These are phyloP conservation scores for Termitomyces bulborhizus DNA, from an alignment of 768 basidiomycete species.

Conservation along the genomic window DNA sequence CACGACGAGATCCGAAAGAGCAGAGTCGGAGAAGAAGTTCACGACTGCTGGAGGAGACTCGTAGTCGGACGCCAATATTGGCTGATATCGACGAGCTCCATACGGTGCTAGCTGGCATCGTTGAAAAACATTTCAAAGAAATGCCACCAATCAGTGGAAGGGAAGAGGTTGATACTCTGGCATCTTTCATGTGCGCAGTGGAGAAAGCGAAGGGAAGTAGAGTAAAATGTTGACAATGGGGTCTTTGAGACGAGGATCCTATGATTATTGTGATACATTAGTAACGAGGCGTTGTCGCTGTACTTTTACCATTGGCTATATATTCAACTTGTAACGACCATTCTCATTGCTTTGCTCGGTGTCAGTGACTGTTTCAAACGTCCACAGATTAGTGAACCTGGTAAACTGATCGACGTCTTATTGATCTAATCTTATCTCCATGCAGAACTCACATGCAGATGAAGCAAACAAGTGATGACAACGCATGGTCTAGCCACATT, in stretches of 20 bases:
- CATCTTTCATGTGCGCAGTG: slow-evolving; percentile 72
- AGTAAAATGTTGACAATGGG: slow-evolving; percentile 11
- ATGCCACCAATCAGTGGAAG: slow-evolving; percentile 41
- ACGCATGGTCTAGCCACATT: too few relatives aligned
- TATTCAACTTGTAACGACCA: background rate
- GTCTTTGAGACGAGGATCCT: background rate
- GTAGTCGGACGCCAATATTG: slow-evolving; percentile 54
- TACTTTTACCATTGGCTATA: background rate
- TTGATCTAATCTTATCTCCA: slow-evolving; percentile 11
- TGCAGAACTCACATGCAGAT: background rate
- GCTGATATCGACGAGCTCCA: slow-evolving; percentile 69
- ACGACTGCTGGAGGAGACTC: slow-evolving; percentile 55
- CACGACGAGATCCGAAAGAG: slow-evolving; percentile 63
- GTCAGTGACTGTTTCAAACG: too few relatives aligned
- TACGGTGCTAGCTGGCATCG: slow-evolving; percentile 57
- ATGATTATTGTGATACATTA: background rate
- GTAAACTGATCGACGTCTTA: background rate
- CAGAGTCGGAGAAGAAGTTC: slow-evolving; percentile 62
- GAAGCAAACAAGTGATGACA: too few relatives aligned
- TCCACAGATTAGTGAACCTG: too few relatives aligned
- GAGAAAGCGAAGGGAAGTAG: slow-evolving; percentile 47
- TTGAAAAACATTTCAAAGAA: slow-evolving; percentile 69
- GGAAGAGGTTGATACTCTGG: slow-evolving; percentile 78
- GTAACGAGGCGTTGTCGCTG: background rate
- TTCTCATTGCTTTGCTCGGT: too few relatives aligned